Conservation (phyloP, 371 early-diverging fungal genomes). For the Parasitella parasitica region DNA sequence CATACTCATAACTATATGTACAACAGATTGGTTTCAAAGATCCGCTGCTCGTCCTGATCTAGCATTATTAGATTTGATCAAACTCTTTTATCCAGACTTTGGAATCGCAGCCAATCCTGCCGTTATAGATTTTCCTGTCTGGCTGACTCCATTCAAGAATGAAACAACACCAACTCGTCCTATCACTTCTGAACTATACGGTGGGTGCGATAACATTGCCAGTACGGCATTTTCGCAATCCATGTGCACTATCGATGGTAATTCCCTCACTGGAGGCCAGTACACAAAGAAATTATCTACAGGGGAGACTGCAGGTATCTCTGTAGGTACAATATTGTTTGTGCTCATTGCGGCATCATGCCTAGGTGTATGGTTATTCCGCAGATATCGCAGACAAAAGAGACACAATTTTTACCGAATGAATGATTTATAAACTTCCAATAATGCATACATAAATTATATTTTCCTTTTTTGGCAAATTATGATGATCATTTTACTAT, state of each 20-base stretch:
- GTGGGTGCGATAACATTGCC: constrained; percentile 3
- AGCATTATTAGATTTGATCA: constrained; percentile 22
- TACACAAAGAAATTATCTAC: not conserved
- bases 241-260: not conserved
- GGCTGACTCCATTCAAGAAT: not conserved
- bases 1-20: not conserved
- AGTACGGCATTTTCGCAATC: constrained; percentile 3
- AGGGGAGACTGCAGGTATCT: constrained; percentile 27
- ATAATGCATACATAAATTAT: not conserved
- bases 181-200: not conserved
- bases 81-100: constrained; percentile 1
- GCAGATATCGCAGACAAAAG: constrained; percentile 13
- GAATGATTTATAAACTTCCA: constrained; percentile 19
- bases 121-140: constrained; percentile 2
- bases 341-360: not conserved
- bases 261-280: not conserved
- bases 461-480: not conserved
- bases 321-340: constrained; percentile 27
- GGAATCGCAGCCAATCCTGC: not conserved
- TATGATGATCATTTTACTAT: not conserved
- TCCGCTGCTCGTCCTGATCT: constrained; percentile 46
- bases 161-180: not conserved
- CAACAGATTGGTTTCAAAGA: constrained; percentile 39
- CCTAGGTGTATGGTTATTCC: constrained; percentile 9
- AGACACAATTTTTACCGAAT: constrained; percentile 24